A percentile compares a stretch with the other conserved stretches of the same genome.
phyloP scores from a whole-genome alignment of 2,329 filamentous ascomycete species.

The Aspergillus versicolor region DNA sequence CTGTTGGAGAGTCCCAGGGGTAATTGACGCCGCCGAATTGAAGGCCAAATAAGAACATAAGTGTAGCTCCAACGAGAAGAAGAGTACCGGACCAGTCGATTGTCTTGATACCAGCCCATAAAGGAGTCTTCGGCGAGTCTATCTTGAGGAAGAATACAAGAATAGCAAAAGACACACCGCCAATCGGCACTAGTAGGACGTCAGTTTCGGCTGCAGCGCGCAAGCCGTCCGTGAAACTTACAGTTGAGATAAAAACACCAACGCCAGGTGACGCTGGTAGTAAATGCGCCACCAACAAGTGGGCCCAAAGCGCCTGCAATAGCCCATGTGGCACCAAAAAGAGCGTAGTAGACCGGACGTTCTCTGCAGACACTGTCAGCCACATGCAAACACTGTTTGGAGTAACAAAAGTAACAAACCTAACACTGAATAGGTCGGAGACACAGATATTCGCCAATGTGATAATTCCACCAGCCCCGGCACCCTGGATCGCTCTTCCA shows the following conservation, averaged over 20 bases:
- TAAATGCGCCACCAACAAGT: conserved; percentile 61
- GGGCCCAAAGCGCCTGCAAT: conserved; percentile 61
- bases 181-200: conserved; percentile 52
- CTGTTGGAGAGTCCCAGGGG: conserved; percentile 72
- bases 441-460: conserved; percentile 65
- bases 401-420: conserved; percentile 30
- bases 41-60: conserved; percentile 84
- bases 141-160: conserved; percentile 61
- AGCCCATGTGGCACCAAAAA: conserved; percentile 63
- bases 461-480: conserved; percentile 63
- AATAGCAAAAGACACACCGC: conserved; percentile 59
- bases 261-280: conserved; percentile 58
- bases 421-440: conserved; percentile 62
- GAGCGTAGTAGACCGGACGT: conserved; percentile 61
- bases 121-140: conserved; percentile 60
- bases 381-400: background rate
- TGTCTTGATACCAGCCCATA: conserved; percentile 57
- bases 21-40: conserved; percentile 76
- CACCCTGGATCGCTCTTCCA: conserved; percentile 62
- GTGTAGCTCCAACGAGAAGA: conserved; percentile 70
- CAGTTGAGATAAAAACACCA: conserved; percentile 64
- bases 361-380: conserved; percentile 35
- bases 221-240: conserved; percentile 17
- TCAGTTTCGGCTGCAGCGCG: conserved; percentile 10
- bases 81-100: conserved; percentile 66